Evolutionary conservation across 805 yeast species (phyloP).

Genomic region (Candida sakaeoensis): DNA sequence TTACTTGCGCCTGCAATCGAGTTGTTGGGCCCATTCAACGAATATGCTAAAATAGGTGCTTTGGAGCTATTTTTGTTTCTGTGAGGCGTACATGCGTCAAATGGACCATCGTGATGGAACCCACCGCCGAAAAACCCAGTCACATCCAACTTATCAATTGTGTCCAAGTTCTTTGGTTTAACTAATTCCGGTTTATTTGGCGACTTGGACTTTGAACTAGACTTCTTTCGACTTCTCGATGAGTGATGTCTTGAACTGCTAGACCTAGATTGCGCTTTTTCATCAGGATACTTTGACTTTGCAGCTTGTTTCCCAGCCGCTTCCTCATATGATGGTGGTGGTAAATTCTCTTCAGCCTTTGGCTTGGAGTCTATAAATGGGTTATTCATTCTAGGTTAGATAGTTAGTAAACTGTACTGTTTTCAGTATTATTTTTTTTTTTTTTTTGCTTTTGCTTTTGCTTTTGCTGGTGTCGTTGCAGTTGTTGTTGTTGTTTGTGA

Average conservation of each 20-base stretch:
- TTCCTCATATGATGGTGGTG: constrained; percentile 74
- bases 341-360: constrained; percentile 31
- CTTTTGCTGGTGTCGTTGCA: neutral
- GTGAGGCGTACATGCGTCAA: constrained; percentile 97
- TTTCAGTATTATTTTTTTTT: too few species aligned
- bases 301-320: constrained; percentile 50
- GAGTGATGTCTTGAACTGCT: constrained; percentile 13
- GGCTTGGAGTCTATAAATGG: constrained; percentile 38
- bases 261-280: constrained; percentile 33
- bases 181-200: constrained; percentile 42
- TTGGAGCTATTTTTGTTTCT: constrained; percentile 71
- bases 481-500: too few species aligned
- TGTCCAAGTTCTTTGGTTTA: constrained; percentile 76
- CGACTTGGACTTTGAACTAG: constrained; percentile 22
- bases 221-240: constrained; percentile 10
- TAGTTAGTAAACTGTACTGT: constrained; percentile 1
- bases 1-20: constrained; percentile 66
- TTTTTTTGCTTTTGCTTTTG: constrained; percentile 1
- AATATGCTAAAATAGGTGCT: constrained; percentile 95
- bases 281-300: constrained; percentile 49
- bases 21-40: constrained; percentile 91
- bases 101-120: constrained; percentile 98
- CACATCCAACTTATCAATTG: constrained; percentile 92
- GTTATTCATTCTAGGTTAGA: constrained; percentile 29
- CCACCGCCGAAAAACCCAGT: constrained; percentile 92